Percentiles rank a stretch among this genome's conserved stretches.
Conservation (phyloP, 2,329 filamentous ascomycete genomes). For the Cordyceps javanica region DNA sequence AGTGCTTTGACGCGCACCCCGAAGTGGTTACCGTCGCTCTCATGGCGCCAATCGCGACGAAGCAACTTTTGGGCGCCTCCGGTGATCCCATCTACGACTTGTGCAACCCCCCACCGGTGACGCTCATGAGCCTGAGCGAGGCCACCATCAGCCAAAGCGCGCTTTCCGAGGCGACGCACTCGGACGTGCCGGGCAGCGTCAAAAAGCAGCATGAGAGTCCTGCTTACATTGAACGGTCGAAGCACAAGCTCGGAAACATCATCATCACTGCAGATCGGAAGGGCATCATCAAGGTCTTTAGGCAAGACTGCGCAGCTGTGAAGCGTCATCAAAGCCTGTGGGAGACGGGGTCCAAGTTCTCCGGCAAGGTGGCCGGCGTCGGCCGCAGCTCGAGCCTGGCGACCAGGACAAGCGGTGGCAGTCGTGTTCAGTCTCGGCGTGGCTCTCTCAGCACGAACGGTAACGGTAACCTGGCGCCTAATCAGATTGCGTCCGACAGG, state of each 20-base stretch:
- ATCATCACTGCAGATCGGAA: conserved; percentile 85
- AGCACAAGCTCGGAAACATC: conserved; percentile 78
- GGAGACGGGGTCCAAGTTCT: conserved; percentile 73
- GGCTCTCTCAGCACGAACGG: conserved; percentile 43
- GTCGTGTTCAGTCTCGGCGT: conserved; percentile 43
- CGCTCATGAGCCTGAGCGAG: conserved; percentile 69
- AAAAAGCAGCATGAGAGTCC: conserved; percentile 62
- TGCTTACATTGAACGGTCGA: conserved; percentile 68
- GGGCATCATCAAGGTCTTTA: conserved; percentile 87
- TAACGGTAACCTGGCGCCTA: conserved; percentile 21
- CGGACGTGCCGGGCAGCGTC: conserved; percentile 25
- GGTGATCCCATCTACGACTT: conserved; percentile 93
- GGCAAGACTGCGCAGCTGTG: conserved; percentile 82
- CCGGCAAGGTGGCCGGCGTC: conserved; percentile 58
- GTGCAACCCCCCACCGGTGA: conserved; percentile 90
- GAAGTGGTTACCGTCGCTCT: conserved; percentile 85
- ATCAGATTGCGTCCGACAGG: conserved; percentile 53
- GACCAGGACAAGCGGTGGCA: conserved; percentile 44
- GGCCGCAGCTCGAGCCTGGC: conserved; percentile 51
- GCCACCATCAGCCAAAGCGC: conserved; percentile 36
- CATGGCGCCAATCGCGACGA: conserved; percentile 73
- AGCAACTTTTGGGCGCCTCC: conserved; percentile 70
- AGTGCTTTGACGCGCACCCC: conserved; percentile 86
- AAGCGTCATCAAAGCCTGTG: conserved; percentile 73
- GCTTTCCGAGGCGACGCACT: conserved; percentile 30